Percentiles rank a stretch among this genome's conserved stretches.
Evolutionary conservation across 352 stramenopile genomes (phyloP).

Genomic region (Pythium folliculosum): DNA sequence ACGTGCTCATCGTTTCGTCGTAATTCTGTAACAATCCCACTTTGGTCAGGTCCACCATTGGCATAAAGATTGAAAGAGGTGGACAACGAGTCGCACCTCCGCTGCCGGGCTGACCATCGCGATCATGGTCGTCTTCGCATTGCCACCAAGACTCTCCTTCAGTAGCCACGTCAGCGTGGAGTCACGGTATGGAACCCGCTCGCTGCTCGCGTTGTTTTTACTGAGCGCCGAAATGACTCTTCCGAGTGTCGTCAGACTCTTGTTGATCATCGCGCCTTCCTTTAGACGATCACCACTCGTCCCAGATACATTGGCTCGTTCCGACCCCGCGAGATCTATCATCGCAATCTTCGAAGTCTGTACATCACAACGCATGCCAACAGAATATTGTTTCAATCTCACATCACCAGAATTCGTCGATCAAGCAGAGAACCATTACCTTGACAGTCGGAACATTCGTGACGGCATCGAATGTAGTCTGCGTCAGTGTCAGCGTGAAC

Average conservation of each 20-base stretch:
- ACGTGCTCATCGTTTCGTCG: slow-evolving; percentile 84
- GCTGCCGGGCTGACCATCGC: slow-evolving; percentile 79
- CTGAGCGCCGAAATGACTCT: slow-evolving; percentile 86
- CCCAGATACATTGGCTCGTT: slow-evolving; percentile 76
- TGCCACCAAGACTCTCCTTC: slow-evolving; percentile 83
- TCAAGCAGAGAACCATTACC: slow-evolving; percentile 33
- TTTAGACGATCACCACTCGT: slow-evolving; percentile 89
- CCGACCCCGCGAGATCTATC: slow-evolving; percentile 84
- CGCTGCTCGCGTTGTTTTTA: slow-evolving; percentile 45
- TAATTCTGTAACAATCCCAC: slow-evolving; percentile 50
- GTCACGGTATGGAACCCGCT: slow-evolving; percentile 85
- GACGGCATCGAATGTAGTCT: slow-evolving; percentile 64
- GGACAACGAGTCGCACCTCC: slow-evolving; percentile 36
- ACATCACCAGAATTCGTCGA: no score
- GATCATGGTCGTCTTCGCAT: slow-evolving; percentile 90
- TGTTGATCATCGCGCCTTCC: slow-evolving; percentile 93
- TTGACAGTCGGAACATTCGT: slow-evolving; percentile 70
- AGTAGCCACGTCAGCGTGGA: slow-evolving; percentile 87
- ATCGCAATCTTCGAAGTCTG: slow-evolving; percentile 87
- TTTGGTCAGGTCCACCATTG: background rate
- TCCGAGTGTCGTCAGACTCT: slow-evolving; percentile 88
- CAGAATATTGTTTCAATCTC: no score
- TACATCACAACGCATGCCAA: background rate
- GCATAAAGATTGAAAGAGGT: background rate
- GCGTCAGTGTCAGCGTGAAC: slow-evolving; percentile 94